phyloP scores from a whole-genome alignment of 2,329 filamentous ascomycete species.

The Colletotrichum shisoi region DNA sequence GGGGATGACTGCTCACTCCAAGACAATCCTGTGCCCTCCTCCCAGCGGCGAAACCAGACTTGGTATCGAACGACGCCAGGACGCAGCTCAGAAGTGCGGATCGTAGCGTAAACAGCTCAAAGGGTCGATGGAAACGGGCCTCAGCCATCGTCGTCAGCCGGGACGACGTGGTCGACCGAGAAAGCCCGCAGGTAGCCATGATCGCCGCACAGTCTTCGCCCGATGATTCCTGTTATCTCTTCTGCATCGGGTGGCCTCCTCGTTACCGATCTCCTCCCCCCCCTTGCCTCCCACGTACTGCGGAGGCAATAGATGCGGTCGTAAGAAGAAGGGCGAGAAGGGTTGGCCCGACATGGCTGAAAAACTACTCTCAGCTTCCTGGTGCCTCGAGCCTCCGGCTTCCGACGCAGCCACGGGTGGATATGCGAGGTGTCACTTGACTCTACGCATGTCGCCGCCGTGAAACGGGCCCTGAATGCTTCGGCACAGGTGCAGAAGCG shows the following conservation, averaged over 20 bases:
- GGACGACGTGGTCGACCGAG: not conserved
- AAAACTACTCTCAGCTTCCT: not conserved
- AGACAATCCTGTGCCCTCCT: not conserved
- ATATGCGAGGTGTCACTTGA: conserved; percentile 32
- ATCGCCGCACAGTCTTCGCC: not conserved
- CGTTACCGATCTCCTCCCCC: not conserved
- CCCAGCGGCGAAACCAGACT: conserved; percentile 6
- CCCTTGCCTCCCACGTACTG: not conserved
- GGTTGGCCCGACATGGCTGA: not conserved
- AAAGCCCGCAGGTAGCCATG: not conserved
- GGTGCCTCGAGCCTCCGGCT: not conserved
- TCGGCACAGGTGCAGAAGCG: conserved; percentile 28
- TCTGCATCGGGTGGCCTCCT: conserved; percentile 1
- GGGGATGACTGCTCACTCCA: not conserved
- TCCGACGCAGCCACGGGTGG: conserved; percentile 6
- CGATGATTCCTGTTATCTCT: not conserved
- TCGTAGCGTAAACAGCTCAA: conserved; percentile 9
- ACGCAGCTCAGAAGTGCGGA: conserved; percentile 15
- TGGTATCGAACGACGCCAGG: conserved; percentile 14
- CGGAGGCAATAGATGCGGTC: not conserved
- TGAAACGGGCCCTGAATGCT: not conserved
- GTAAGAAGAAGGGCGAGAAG: not conserved
- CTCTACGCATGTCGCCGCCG: conserved; percentile 16
- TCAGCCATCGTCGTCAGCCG: conserved; percentile 8
- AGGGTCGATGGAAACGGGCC: conserved; percentile 7